Conservation (phyloP, 164 flowering plant genomes). For the Vitis amurensis region DNA sequence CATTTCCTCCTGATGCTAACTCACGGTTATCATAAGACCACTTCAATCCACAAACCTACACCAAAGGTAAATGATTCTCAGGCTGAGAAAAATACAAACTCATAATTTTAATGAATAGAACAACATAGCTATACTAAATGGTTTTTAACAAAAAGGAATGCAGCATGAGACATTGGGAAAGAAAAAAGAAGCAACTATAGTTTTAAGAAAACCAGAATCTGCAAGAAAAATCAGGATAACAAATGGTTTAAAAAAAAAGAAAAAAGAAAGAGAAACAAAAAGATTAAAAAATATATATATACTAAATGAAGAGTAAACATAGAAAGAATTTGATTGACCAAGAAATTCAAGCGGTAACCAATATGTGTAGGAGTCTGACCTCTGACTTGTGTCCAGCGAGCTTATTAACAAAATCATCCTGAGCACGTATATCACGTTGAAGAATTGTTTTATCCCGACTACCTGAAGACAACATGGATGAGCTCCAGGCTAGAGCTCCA, state of each 20-base stretch:
- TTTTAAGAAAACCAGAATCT: background rate
- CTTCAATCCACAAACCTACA: conserved; percentile 93
- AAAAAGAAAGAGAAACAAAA: background rate
- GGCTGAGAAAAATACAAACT: background rate
- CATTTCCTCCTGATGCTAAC: conserved; percentile 98
- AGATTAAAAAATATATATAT: background rate
- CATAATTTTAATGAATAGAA: conserved; percentile 1
- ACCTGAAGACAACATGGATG: conserved; percentile 83
- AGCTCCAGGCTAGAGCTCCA: conserved; percentile 97
- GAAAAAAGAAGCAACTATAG: background rate
- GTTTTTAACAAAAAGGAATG: background rate
- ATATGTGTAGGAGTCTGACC: conserved; percentile 38
- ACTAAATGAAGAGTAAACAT: background rate
- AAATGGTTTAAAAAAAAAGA: no score
- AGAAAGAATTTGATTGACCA: background rate
- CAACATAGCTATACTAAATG: background rate
- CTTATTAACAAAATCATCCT: conserved; percentile 79
- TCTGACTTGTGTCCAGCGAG: conserved; percentile 94
- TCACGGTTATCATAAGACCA: conserved; percentile 98
- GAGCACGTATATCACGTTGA: conserved; percentile 89
- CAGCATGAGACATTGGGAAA: background rate
- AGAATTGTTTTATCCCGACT: conserved; percentile 90
- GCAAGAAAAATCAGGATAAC: no score
- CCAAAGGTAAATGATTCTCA: background rate
- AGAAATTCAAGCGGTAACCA: background rate